These are phyloP conservation scores for Eucalyptus microcorys DNA, from an alignment of 345 rosid genomes.

Conservation along the genomic window DNA sequence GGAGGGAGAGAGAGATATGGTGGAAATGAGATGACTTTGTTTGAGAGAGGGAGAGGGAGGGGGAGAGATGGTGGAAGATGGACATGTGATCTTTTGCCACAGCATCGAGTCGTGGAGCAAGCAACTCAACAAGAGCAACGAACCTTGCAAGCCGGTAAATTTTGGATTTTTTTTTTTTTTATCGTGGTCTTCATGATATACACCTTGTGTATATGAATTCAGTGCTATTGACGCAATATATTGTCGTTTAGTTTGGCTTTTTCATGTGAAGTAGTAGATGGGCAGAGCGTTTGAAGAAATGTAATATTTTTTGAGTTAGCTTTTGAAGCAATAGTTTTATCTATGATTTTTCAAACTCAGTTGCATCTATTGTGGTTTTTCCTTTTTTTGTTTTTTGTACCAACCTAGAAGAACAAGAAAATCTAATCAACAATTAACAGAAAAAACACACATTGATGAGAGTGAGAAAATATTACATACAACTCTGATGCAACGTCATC, in stretches of 20 bases:
- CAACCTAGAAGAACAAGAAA: not conserved
- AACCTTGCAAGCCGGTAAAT: conserved; percentile 49
- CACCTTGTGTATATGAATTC: not conserved
- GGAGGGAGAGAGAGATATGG: too few species aligned
- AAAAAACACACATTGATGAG: too few species aligned
- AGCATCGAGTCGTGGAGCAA: conserved; percentile 45
- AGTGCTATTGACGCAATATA: not conserved
- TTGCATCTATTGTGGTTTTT: not conserved
- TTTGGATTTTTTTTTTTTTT: not conserved
- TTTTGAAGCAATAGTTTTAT: not conserved
- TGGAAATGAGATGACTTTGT: too few species aligned
- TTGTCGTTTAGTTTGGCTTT: not conserved
- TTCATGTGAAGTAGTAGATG: not conserved
- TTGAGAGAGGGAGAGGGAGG: not conserved
- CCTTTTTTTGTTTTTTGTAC: too few species aligned
- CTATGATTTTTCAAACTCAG: not conserved
- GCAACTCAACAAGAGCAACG: conserved; percentile 38
- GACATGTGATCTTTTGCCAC: conserved; percentile 64
- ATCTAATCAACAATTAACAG: too few species aligned
- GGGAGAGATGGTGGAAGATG: conserved; percentile 33
- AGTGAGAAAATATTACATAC: too few species aligned
- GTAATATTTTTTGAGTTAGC: not conserved
- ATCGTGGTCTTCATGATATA: not conserved
- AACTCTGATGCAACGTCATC: too few species aligned
- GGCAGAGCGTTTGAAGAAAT: not conserved